These are phyloP conservation scores for Ogataea philodendri DNA, from an alignment of 805 yeast species.

Conservation along the genomic window DNA sequence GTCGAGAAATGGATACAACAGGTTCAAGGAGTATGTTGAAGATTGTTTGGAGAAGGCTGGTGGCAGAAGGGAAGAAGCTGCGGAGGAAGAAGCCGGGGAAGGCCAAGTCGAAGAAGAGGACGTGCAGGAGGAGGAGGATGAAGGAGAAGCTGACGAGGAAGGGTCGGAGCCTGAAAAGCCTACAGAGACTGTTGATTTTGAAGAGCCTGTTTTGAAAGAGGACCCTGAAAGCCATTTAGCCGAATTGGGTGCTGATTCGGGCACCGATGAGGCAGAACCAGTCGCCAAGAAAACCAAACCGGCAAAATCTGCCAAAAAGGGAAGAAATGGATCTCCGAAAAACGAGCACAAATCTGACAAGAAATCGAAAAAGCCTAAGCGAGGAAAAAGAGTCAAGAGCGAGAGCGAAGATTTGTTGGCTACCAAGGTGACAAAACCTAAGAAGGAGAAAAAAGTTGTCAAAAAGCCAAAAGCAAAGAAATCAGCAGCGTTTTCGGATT, in stretches of 20 bases:
- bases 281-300: too few species aligned
- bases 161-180: conserved; percentile 3
- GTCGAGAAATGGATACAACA: conserved; percentile 24
- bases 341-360: too few species aligned
- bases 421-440: not conserved
- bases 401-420: conserved; percentile 5
- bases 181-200: not conserved
- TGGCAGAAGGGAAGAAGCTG: conserved; percentile 9
- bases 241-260: too few species aligned
- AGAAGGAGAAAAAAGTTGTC: not conserved
- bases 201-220: too few species aligned
- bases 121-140: conserved; percentile 4
- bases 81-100: conserved; percentile 6
- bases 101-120: conserved; percentile 14
- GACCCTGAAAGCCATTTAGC: too few species aligned
- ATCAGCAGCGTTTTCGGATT: conserved; percentile 3
- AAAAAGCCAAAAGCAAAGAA: not conserved
- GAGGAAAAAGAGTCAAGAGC: not conserved
- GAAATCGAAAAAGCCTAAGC: not conserved
- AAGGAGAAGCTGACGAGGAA: conserved; percentile 5
- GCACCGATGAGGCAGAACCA: too few species aligned
- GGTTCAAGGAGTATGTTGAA: conserved; percentile 28
- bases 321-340: too few species aligned
- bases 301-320: conserved; percentile 1
- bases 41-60: conserved; percentile 26